phyloP scores from a whole-genome alignment of 805 yeast species.

The Debaryomyces tyrocola region DNA sequence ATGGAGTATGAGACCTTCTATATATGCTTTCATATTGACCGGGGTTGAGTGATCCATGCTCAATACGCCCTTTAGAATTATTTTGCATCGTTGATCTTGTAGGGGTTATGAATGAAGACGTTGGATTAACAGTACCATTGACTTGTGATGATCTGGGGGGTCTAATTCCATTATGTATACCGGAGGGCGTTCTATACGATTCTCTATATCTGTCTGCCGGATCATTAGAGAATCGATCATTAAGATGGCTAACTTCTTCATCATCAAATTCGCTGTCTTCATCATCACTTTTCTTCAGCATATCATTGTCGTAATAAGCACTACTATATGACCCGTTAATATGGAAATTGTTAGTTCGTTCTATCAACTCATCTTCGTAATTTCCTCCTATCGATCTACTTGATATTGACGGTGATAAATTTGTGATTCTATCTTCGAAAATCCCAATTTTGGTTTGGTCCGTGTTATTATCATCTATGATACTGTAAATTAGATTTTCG shows the following conservation, averaged over 20 bases:
- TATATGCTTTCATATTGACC: too few relatives aligned
- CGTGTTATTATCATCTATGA: background rate
- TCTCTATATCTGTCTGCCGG: background rate
- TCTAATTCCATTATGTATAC: background rate
- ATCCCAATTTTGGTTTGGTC: slow-evolving; percentile 5
- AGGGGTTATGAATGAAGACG: background rate
- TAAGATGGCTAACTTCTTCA: background rate
- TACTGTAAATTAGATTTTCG: background rate
- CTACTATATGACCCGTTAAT: too few relatives aligned
- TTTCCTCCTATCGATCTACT: slow-evolving; percentile 4
- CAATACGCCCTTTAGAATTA: too few relatives aligned
- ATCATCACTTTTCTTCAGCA: background rate
- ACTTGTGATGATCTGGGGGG: background rate
- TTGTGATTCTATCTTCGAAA: slow-evolving; percentile 9
- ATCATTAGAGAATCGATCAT: slow-evolving; percentile 1
- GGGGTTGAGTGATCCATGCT: too few relatives aligned
- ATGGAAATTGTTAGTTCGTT: too few relatives aligned
- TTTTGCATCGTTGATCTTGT: background rate
- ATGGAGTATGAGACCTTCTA: too few relatives aligned
- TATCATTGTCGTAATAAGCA: too few relatives aligned
- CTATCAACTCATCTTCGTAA: background rate
- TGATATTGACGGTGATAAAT: slow-evolving; percentile 13
- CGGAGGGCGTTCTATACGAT: background rate
- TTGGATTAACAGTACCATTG: background rate
- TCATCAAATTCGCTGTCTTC: slow-evolving; percentile 15